phyloP scores from a whole-genome alignment of 2,329 filamentous ascomycete species.

The Metarhizium humberi region DNA sequence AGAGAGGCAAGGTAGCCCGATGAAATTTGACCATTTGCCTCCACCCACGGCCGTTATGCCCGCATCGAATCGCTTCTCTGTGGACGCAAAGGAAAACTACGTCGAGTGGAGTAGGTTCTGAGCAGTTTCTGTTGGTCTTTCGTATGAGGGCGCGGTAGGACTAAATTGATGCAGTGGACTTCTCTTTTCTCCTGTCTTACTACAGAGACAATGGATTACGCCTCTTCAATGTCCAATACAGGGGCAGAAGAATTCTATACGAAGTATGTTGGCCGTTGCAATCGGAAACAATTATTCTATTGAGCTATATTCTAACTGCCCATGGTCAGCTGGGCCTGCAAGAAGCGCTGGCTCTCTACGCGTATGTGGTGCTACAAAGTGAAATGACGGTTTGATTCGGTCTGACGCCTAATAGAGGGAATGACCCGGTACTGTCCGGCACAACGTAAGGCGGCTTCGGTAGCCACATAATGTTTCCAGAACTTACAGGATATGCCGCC shows the following conservation, averaged over 20 bases:
- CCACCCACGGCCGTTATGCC: constrained; percentile 8
- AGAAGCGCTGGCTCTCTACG: constrained; percentile 45
- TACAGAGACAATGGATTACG: constrained; percentile 34
- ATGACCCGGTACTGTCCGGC: constrained; percentile 35
- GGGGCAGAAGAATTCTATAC: constrained; percentile 45
- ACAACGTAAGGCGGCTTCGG: constrained; percentile 20
- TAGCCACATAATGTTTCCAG: not conserved
- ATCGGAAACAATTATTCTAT: not conserved
- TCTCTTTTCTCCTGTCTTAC: constrained; percentile 42
- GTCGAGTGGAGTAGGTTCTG: constrained; percentile 8
- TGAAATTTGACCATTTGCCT: constrained; percentile 3
- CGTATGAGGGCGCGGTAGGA: not conserved
- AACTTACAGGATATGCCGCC: not conserved
- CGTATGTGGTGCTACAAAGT: constrained; percentile 9
- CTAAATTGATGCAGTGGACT: constrained; percentile 24
- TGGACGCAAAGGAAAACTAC: constrained; percentile 10
- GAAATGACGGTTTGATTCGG: not conserved
- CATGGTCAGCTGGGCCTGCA: constrained; percentile 33
- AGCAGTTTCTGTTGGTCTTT: not conserved
- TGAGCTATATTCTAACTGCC: not conserved
- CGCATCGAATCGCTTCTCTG: constrained; percentile 4
- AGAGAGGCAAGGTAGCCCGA: constrained; percentile 26
- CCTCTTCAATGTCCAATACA: constrained; percentile 42
- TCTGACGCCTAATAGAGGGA: constrained; percentile 13
- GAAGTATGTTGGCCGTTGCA: constrained; percentile 19